Base-by-base conservation (phyloP, 495 filamentous ascomycete genomes). In the Cenococcum geophilum region DNA sequence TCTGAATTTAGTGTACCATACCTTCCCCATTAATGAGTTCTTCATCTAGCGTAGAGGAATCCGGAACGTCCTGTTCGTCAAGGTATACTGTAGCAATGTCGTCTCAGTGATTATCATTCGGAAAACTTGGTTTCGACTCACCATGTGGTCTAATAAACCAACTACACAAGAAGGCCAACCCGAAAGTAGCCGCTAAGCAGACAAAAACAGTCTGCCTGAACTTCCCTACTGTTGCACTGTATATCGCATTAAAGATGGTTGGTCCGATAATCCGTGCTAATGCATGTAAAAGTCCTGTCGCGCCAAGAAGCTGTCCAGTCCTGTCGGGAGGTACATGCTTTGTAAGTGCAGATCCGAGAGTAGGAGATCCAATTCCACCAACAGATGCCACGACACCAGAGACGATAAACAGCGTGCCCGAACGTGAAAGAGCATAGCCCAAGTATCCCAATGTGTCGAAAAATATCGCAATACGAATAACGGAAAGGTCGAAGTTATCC, bases 281-380 rank as follows among this genome's bases (percentile, higher is more conserved):
- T 0, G 89, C 87, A 76, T 97, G 93, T 61, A 98, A 72, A 53
- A 97, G 73, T 0, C 95, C 93, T 18, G 80, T 86, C 0, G 91
- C 93, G 10, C 93, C 93, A 1, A 98, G 80, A 54, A 98, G 74
- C 70, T 91, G 85, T 0, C 93, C 93, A 1, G 89, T 86, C 32
- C 81, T 80, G 64, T 92, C 87, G 9, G 82, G 79, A 4, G 92
- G 89, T 0, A 97, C 86, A 70, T 97, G 93, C 69, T 97, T 97
- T 55, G 89, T 97, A 18, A 97, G 74, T 0, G 88, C 79, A 0
- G 86, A 83, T 66, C 95, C 89, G 53, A 96, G 73, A 0, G 87
- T 92, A 3, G 93, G 92, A 5, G 84, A 85, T 0, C 84, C 92
- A 55, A 97, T 84, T 2, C 92, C 91, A 11, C 92, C 93, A 40